Base-by-base conservation (phyloP, 116 monocot genomes). In the Thalassia testudinum region DNA sequence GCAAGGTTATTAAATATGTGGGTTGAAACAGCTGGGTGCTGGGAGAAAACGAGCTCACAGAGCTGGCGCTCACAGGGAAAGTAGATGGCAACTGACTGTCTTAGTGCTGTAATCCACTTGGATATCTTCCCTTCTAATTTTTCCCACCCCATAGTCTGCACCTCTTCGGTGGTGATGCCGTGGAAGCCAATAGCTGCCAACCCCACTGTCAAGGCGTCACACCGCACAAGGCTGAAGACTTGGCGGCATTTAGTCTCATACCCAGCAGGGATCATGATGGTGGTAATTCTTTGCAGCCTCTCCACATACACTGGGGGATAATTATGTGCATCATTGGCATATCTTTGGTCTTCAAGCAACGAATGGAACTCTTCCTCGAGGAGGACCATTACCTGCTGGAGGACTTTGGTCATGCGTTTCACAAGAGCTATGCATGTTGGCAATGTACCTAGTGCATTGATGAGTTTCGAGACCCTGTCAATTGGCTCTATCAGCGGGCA, bases 321-420 rank as follows among this genome's bases (percentile, higher is more conserved):
- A 10, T 34, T 10, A 10, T 10, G 30, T 10, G 30, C 30, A 34
- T 34, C 30, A 3, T 34, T 3, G 30, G 10, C 30, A 10, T 34
- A 34, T 10, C 30, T 34, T 1, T 22, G n/a, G 19, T 73, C 72
- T 25, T 77, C 77, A 1, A 90, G 72, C 12, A 84, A 59, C 6
- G 70, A 37, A 16, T 62, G 66, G 68, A 90, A 78, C 60, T 80
- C 90, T 14, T 84, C 90, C 50, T 84, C 90, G 1, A 90, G 56
- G 64, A 80, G 81, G 13, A 61, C 25, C 84, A 90, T 90, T 42
- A 72, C 58, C 27, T 29, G 72, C 56, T 84, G 90, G 11, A 80
- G 66, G 43, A 71, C 43, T 7, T 51, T 62, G 43, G 62, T 65
- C 64, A 70, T 69, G 28, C 50, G 43, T 0, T 55, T 20, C 53